Percentiles rank a stretch among this genome's conserved stretches.
These are phyloP conservation scores for Groenewaldozyma auringiensis DNA, from an alignment of 1,139 yeast species.

Conservation along the genomic window DNA sequence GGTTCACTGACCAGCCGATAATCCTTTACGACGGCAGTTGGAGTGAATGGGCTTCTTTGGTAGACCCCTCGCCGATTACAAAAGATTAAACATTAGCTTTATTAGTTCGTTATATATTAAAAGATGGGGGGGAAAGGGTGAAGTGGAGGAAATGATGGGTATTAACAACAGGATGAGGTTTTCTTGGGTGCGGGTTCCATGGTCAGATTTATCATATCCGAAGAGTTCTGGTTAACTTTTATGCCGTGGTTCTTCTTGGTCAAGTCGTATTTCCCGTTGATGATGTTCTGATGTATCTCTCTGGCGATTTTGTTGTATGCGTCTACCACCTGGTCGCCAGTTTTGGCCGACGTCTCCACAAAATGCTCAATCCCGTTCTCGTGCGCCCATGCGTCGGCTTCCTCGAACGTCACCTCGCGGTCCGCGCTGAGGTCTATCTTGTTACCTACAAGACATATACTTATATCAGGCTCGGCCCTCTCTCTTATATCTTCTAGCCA, in stretches of 20 bases:
- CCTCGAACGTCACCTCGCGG: conserved; percentile 69
- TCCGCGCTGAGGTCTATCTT: conserved; percentile 62
- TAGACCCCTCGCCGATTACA: conserved; percentile 22
- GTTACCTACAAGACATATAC: conserved; percentile 85
- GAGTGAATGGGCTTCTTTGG: conserved; percentile 50
- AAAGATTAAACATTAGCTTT: conserved; percentile 11
- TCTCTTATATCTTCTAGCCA: conserved; percentile 66
- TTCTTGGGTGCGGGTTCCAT: conserved; percentile 13
- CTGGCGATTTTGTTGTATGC: conserved; percentile 82
- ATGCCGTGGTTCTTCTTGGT: conserved; percentile 27
- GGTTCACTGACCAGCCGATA: conserved; percentile 39
- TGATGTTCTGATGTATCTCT: conserved; percentile 39
- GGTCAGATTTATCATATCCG: conserved; percentile 19
- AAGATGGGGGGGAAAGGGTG: not conserved
- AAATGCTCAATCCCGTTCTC: conserved; percentile 84
- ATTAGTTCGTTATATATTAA: not conserved
- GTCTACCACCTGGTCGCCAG: conserved; percentile 81
- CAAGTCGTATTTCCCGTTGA: conserved; percentile 27
- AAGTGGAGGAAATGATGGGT: too few species aligned
- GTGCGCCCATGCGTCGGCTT: conserved; percentile 72
- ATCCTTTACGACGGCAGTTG: conserved; percentile 91
- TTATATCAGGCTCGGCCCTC: conserved; percentile 63
- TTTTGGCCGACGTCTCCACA: conserved; percentile 87
- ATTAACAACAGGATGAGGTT: conserved; percentile 1
- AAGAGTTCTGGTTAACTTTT: conserved; percentile 19